These are phyloP conservation scores for Phytophthora melonis DNA, from an alignment of 352 stramenopile genomes.

Conservation along the genomic window DNA sequence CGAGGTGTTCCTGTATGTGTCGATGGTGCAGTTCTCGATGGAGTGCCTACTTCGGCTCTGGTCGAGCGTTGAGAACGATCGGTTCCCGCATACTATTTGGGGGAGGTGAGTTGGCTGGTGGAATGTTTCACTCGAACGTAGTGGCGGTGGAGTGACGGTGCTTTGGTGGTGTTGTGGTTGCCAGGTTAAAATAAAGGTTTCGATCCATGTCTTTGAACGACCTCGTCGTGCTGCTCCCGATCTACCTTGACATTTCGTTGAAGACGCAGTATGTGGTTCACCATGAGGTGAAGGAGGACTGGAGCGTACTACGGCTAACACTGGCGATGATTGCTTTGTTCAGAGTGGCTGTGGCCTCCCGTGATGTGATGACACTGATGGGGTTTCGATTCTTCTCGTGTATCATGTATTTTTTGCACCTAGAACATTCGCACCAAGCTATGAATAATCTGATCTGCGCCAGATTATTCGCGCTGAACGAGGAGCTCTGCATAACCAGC, in stretches of 20 bases:
- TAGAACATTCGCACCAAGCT: constrained; percentile 82
- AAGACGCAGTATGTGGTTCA: constrained; percentile 61
- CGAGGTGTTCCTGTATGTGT: constrained; percentile 79
- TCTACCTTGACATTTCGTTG: constrained; percentile 83
- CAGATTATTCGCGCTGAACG: constrained; percentile 80
- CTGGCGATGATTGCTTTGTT: constrained; percentile 5
- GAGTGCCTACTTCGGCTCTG: constrained; percentile 82
- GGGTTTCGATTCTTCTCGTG: constrained; percentile 69
- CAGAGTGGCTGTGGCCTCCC: constrained; percentile 49
- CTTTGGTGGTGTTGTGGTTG: not conserved
- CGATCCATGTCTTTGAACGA: constrained; percentile 86
- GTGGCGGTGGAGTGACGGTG: no score
- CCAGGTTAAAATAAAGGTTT: constrained; percentile 82
- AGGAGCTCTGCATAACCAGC: constrained; percentile 80
- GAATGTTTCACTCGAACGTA: no score
- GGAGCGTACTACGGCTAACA: not conserved
- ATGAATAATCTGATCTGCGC: constrained; percentile 79
- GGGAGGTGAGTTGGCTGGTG: constrained; percentile 48
- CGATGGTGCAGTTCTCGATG: constrained; percentile 75
- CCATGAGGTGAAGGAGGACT: not conserved
- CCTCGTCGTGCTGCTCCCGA: constrained; percentile 75
- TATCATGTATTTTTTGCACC: constrained; percentile 83
- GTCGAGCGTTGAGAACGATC: constrained; percentile 84
- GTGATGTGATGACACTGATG: constrained; percentile 75
- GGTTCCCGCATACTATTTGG: constrained; percentile 61